Percentiles rank a stretch among this genome's conserved stretches.
Evolutionary conservation across 345 rosid species (phyloP).

Genomic region (Nasturtium officinale): DNA sequence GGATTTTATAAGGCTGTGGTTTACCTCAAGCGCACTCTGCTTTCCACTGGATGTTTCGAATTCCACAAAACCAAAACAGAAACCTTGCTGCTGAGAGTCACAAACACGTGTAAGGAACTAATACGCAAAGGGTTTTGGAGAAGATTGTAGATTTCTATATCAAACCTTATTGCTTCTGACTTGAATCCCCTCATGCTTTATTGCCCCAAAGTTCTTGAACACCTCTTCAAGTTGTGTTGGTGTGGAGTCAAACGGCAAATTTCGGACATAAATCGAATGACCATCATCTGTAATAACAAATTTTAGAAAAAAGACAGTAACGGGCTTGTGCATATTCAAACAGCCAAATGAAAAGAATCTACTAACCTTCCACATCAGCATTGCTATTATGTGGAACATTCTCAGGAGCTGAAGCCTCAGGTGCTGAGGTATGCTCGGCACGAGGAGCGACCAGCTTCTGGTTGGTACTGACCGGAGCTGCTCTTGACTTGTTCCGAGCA

Average conservation of each 20-base stretch:
- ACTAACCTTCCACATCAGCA: conserved; percentile 60
- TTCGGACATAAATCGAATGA: conserved; percentile 66
- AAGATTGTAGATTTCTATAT: conserved; percentile 5
- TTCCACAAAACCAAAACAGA: conserved; percentile 80
- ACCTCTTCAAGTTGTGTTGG: conserved; percentile 59
- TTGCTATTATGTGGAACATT: conserved; percentile 48
- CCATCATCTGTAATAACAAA: conserved; percentile 54
- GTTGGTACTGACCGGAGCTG: conserved; percentile 43
- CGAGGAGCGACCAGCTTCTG: conserved; percentile 43
- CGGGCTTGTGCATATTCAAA: background rate
- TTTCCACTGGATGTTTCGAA: conserved; percentile 58
- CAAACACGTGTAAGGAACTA: conserved; percentile 16
- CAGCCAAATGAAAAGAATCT: background rate
- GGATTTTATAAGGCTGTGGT: background rate
- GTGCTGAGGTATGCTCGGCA: conserved; percentile 41
- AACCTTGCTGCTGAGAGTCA: conserved; percentile 60
- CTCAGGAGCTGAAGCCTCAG: conserved; percentile 31
- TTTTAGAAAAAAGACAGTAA: background rate
- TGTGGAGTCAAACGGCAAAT: conserved; percentile 54
- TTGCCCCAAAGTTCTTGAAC: conserved; percentile 72
- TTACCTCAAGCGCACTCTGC: conserved; percentile 64
- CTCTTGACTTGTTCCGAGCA: conserved; percentile 47
- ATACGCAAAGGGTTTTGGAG: conserved; percentile 6
- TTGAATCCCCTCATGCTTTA: conserved; percentile 70
- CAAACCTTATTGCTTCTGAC: conserved; percentile 73